These are phyloP conservation scores for Cytospora leucostoma DNA, from an alignment of 2,329 filamentous ascomycete genomes.

Conservation along the genomic window DNA sequence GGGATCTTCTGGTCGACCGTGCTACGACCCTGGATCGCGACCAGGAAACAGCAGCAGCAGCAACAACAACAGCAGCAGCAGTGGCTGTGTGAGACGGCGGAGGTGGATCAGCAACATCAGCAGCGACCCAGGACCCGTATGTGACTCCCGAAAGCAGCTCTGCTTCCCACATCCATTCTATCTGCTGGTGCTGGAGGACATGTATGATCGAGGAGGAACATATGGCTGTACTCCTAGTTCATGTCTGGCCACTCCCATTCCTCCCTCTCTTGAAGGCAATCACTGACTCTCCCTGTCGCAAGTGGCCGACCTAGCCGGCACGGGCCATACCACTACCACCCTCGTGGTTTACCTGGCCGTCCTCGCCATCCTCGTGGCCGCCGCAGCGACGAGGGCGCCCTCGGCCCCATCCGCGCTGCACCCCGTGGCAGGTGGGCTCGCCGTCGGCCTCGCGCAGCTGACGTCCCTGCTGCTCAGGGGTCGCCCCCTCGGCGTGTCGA, in stretches of 20 bases:
- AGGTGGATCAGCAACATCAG: background rate
- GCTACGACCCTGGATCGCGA: constrained; percentile 40
- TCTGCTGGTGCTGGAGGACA: no score
- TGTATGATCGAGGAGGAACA: no score
- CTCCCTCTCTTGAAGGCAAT: no score
- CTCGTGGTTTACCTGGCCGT: constrained; percentile 47
- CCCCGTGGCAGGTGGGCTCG: constrained; percentile 56
- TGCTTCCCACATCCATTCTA: no score
- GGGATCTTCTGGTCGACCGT: constrained; percentile 55
- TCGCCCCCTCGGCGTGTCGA: constrained; percentile 61
- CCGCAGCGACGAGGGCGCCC: constrained; percentile 41
- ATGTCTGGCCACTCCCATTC: no score
- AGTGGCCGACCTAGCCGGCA: constrained; percentile 44
- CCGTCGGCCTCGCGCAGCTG: constrained; percentile 61
- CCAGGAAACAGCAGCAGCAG: constrained; percentile 10
- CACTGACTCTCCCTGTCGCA: no score
- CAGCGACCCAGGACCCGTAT: constrained; percentile 8
- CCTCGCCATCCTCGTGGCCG: constrained; percentile 45
- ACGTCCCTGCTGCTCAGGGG: constrained; percentile 55
- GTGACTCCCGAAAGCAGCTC: no score
- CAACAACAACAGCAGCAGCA: no score
- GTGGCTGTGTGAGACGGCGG: background rate
- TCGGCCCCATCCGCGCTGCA: constrained; percentile 41
- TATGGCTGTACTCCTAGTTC: no score
- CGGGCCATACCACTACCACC: constrained; percentile 39